Percentiles rank a stretch among this genome's conserved stretches.
Conservation (phyloP, 2,329 filamentous ascomycete species). For the Neonectria punicea region DNA sequence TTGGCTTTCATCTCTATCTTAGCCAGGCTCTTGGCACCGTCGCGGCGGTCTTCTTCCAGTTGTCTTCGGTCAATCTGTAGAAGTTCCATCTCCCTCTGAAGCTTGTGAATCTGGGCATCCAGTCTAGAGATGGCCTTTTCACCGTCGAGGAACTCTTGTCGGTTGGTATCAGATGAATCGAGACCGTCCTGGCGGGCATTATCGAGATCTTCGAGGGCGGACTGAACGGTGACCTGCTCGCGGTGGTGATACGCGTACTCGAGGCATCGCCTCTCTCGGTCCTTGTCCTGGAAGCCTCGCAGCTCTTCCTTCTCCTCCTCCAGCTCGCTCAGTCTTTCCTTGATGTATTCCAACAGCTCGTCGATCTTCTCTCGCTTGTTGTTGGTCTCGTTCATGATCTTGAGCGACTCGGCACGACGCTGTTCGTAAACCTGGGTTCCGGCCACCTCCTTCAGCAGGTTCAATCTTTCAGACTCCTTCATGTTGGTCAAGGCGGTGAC, state of each 20-base stretch:
- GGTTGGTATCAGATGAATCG: conserved; percentile 84
- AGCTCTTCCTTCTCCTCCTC: conserved; percentile 98
- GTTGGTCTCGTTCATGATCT: conserved; percentile 97
- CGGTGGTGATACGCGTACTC: conserved; percentile 95
- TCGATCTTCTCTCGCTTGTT: conserved; percentile 96
- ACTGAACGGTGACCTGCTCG: conserved; percentile 82
- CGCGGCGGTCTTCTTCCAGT: conserved; percentile 88
- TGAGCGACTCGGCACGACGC: conserved; percentile 87
- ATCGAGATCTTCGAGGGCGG: conserved; percentile 84
- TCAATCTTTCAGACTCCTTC: conserved; percentile 93
- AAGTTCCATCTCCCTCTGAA: conserved; percentile 85
- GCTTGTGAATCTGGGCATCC: conserved; percentile 80
- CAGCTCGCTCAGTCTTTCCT: conserved; percentile 86
- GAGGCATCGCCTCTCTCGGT: conserved; percentile 88
- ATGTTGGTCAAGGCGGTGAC: conserved; percentile 98
- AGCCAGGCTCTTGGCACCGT: conserved; percentile 81
- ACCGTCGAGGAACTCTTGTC: conserved; percentile 78
- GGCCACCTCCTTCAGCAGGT: conserved; percentile 95
- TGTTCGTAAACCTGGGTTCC: conserved; percentile 98
- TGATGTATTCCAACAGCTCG: conserved; percentile 89
- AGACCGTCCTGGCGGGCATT: conserved; percentile 82
- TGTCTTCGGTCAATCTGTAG: conserved; percentile 86
- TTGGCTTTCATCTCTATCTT: conserved; percentile 89
- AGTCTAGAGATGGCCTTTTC: conserved; percentile 83
- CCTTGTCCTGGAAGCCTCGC: conserved; percentile 92